These are phyloP conservation scores for Rhizomucor pusillus DNA, from an alignment of 371 early-diverging fungal species.

Conservation along the genomic window DNA sequence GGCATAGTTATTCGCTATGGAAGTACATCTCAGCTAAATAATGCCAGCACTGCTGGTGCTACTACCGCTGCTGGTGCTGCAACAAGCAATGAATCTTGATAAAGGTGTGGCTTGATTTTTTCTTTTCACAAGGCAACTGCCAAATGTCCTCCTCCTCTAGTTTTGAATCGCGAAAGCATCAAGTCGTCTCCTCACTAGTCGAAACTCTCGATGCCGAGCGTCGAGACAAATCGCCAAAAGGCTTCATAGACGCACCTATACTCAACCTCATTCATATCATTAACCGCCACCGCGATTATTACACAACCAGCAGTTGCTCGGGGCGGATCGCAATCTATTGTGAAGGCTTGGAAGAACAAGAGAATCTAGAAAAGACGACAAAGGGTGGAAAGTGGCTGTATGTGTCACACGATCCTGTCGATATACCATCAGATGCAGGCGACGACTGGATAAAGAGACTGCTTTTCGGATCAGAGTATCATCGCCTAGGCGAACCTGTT, in stretches of 20 bases:
- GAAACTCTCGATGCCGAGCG: slow-evolving; percentile 52
- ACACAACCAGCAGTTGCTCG: slow-evolving; percentile 63
- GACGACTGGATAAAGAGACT: slow-evolving; percentile 29
- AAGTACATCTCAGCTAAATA: slow-evolving; percentile 8
- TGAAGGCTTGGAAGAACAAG: slow-evolving; percentile 34
- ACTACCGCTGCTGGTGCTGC: neutral
- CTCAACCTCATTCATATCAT: slow-evolving; percentile 51
- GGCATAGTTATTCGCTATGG: slow-evolving; percentile 56
- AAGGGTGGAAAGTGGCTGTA: slow-evolving; percentile 63
- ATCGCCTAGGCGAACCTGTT: slow-evolving; percentile 14
- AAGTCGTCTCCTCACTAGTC: slow-evolving; percentile 45
- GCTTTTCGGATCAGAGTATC: slow-evolving; percentile 37
- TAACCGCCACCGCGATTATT: slow-evolving; percentile 53
- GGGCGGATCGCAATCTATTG: slow-evolving; percentile 59
- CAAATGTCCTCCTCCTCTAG: neutral
- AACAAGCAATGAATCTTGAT: neutral
- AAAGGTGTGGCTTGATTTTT: too few relatives aligned
- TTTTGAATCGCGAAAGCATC: slow-evolving; percentile 30
- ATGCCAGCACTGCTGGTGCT: neutral
- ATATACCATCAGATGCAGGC: slow-evolving; percentile 25
- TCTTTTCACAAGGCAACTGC: too few relatives aligned
- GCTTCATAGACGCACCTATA: slow-evolving; percentile 61
- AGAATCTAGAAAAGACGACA: slow-evolving; percentile 20
- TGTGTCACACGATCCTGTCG: slow-evolving; percentile 60
- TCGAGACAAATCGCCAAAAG: slow-evolving; percentile 63